Evolutionary conservation across 257 asterid genomes (phyloP).

Genomic region (Prunella vulgaris): DNA sequence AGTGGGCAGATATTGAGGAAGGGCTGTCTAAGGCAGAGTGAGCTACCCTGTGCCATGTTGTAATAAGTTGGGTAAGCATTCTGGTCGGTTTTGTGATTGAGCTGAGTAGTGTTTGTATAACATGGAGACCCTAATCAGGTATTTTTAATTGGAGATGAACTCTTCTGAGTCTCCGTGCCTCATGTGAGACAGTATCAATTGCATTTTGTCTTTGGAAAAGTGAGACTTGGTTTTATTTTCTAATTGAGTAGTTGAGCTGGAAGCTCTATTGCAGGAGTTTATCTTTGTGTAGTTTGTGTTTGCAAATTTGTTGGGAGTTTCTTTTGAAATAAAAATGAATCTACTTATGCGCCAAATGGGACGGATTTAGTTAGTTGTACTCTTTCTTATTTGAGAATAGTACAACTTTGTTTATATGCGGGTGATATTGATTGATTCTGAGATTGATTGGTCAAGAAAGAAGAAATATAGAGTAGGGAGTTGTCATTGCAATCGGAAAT

Average conservation of each 20-base stretch:
- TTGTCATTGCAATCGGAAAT: too few relatives aligned
- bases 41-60: not conserved
- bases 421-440: too few relatives aligned
- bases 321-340: too few relatives aligned
- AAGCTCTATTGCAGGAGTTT: not conserved
- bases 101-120: not conserved
- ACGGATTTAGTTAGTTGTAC: too few relatives aligned
- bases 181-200: not conserved
- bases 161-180: not conserved
- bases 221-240: not conserved
- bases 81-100: not conserved
- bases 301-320: too few relatives aligned
- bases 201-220: not conserved
- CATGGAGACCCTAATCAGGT: not conserved
- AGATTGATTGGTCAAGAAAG: too few relatives aligned
- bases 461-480: too few relatives aligned
- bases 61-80: not conserved
- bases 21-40: slow-evolving; percentile 52
- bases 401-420: too few relatives aligned
- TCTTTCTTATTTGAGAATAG: too few relatives aligned
- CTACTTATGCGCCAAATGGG: too few relatives aligned
- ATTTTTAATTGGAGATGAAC: not conserved
- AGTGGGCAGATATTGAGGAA: slow-evolving; percentile 81
- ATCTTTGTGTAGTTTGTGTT: not conserved
- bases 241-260: not conserved